Percentiles rank a stretch among this genome's conserved stretches.
Conservation (phyloP, 2,329 filamentous ascomycete genomes). For the Pyricularia grisea region DNA sequence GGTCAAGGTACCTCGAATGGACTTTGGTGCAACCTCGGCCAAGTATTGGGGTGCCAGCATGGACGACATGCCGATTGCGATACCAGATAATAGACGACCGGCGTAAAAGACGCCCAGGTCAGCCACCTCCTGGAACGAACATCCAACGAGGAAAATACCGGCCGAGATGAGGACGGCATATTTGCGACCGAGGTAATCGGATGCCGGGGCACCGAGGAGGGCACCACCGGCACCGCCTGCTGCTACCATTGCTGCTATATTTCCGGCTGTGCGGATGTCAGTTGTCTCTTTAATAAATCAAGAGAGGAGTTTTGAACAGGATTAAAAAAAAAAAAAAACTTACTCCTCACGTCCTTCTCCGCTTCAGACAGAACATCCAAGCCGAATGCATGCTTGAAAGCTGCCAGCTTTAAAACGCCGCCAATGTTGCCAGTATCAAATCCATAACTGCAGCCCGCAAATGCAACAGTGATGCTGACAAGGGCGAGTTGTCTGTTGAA, state of each 20-base stretch:
- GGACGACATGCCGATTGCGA: constrained; percentile 24
- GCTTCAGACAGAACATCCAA: constrained; percentile 18
- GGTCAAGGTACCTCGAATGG: constrained; percentile 27
- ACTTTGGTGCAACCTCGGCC: constrained; percentile 28
- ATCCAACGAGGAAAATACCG: constrained; percentile 22
- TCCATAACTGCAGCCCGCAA: constrained; percentile 27
- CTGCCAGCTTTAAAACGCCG: constrained; percentile 24
- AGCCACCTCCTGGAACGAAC: constrained; percentile 24
- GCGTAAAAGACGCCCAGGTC: constrained; percentile 24
- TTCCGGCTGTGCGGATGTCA: constrained; percentile 13
- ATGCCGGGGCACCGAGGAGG: constrained; percentile 23
- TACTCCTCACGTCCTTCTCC: constrained; percentile 17
- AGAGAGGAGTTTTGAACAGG: background rate
- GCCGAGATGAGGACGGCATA: constrained; percentile 17
- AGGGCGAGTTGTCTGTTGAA: constrained; percentile 24
- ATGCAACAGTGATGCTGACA: constrained; percentile 21
- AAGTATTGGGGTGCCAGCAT: constrained; percentile 30
- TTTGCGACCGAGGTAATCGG: constrained; percentile 26
- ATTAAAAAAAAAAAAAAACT: background rate
- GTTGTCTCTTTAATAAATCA: background rate
- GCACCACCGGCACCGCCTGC: constrained; percentile 27
- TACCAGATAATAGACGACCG: constrained; percentile 24
- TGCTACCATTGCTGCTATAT: constrained; percentile 23
- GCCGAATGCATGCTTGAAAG: constrained; percentile 25
- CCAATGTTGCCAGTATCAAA: constrained; percentile 30